Percentiles rank a stretch among this genome's conserved stretches.
phyloP scores from a whole-genome alignment of 2,329 filamentous ascomycete species.

The Botrytis hyacinthi region DNA sequence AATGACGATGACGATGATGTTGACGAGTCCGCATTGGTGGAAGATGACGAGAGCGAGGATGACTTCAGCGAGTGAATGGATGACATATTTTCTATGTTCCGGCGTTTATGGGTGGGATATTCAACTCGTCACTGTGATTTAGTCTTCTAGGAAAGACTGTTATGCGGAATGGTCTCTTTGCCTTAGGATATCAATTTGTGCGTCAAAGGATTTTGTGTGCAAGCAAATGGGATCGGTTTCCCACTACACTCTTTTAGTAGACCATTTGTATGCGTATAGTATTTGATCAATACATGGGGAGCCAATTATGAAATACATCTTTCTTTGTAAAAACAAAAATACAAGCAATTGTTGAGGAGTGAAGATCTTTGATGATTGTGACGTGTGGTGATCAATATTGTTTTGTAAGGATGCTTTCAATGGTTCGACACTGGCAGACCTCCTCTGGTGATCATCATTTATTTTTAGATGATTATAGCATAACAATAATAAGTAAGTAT shows the following conservation, averaged over 20 bases:
- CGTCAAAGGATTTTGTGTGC: not conserved
- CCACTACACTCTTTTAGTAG: not conserved
- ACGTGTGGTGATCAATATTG: slow-evolving; percentile 1
- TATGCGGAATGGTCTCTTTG: not conserved
- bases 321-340: not conserved
- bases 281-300: not conserved
- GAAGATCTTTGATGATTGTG: not conserved
- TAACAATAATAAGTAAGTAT: not conserved
- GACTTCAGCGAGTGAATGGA: slow-evolving; percentile 34
- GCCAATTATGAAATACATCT: not conserved
- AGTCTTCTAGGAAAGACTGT: slow-evolving; percentile 7
- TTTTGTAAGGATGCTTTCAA: not conserved
- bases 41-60: slow-evolving; percentile 38
- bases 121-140: not conserved
- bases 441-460: not conserved
- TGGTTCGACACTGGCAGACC: not conserved
- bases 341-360: not conserved
- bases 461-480: not conserved
- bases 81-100: not conserved
- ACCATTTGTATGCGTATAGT: slow-evolving; percentile 1
- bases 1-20: slow-evolving; percentile 41
- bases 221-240: not conserved
- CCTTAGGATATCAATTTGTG: slow-evolving; percentile 8
- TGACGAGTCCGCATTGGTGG: slow-evolving; percentile 35
- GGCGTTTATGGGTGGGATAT: slow-evolving; percentile 5